Evolutionary conservation across 1,284 basidiomycete genomes (phyloP).

Genomic region (Ganoderma sinense): DNA sequence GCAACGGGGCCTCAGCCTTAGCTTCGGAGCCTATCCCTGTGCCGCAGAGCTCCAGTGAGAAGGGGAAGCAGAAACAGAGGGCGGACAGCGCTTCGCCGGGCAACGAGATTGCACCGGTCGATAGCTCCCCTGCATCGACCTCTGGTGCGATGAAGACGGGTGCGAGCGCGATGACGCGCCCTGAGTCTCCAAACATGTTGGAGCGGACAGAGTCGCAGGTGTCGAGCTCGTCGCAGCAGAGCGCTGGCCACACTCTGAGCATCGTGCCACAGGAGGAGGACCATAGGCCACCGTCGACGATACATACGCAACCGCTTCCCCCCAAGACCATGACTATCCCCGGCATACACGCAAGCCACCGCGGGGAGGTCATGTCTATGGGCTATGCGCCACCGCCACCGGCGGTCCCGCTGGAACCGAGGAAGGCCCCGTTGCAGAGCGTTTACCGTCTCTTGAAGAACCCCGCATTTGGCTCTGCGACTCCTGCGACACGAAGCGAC

Average conservation of each 20-base stretch:
- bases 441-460: conserved; percentile 77
- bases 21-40: conserved; percentile 44
- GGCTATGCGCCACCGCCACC: conserved; percentile 64
- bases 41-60: conserved; percentile 31
- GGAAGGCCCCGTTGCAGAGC: conserved; percentile 63
- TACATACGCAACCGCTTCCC: conserved; percentile 73
- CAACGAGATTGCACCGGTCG: conserved; percentile 17
- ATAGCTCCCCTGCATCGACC: conserved; percentile 24
- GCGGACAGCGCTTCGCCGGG: conserved; percentile 39
- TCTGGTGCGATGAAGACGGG: conserved; percentile 7
- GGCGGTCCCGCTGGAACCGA: conserved; percentile 46
- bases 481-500: conserved; percentile 34
- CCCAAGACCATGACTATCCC: conserved; percentile 82
- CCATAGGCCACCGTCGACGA: conserved; percentile 52
- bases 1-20: conserved; percentile 12
- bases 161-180: conserved; percentile 17
- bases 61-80: conserved; percentile 36
- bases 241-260: conserved; percentile 12
- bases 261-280: conserved; percentile 32
- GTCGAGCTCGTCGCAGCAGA: conserved; percentile 24
- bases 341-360: conserved; percentile 79
- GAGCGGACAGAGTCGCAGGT: conserved; percentile 28
- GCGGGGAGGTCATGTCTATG: conserved; percentile 82
- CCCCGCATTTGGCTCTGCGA: conserved; percentile 42
- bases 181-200: conserved; percentile 27